Evolutionary conservation across 2,329 filamentous ascomycete genomes (phyloP).

Genomic region (Fusarium sulawesiense): DNA sequence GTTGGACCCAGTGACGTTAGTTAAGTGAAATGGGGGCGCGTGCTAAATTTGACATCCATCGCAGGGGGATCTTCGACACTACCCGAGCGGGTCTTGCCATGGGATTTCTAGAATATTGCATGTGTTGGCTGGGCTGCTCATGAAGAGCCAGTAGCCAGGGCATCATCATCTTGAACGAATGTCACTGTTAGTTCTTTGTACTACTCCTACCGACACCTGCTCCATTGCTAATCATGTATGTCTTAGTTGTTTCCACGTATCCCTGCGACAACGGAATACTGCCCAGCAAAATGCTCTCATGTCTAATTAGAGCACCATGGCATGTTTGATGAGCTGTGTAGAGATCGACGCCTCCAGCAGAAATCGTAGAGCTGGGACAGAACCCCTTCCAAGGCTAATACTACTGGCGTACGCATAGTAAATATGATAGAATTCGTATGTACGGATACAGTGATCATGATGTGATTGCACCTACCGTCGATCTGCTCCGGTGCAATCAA

Average conservation of each 20-base stretch:
- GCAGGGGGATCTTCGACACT: conserved; percentile 31
- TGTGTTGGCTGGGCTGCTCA: conserved; percentile 8
- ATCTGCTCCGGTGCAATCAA: not conserved
- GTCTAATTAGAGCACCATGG: conserved; percentile 21
- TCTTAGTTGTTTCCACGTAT: conserved; percentile 1
- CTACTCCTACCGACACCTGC: not conserved
- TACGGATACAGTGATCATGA: not conserved
- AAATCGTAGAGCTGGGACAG: not conserved
- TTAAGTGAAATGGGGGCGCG: conserved; percentile 25
- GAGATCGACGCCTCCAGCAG: conserved; percentile 22
- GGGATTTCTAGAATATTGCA: conserved; percentile 28
- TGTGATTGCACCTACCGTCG: not conserved
- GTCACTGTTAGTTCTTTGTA: not conserved
- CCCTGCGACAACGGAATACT: conserved; percentile 2
- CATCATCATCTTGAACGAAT: not conserved
- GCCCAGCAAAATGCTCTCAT: not conserved
- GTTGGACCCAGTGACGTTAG: conserved; percentile 15
- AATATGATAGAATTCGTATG: not conserved
- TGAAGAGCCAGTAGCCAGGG: conserved; percentile 21
- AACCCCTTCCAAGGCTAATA: not conserved
- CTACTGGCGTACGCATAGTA: not conserved
- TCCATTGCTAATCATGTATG: conserved; percentile 1
- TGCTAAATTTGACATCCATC: conserved; percentile 47
- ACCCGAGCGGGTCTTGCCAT: conserved; percentile 33
- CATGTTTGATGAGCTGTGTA: conserved; percentile 24